A percentile compares a stretch with the other conserved stretches of the same genome.
These are phyloP conservation scores for Buddleja alternifolia DNA, from an alignment of 257 asterid species.

Conservation along the genomic window DNA sequence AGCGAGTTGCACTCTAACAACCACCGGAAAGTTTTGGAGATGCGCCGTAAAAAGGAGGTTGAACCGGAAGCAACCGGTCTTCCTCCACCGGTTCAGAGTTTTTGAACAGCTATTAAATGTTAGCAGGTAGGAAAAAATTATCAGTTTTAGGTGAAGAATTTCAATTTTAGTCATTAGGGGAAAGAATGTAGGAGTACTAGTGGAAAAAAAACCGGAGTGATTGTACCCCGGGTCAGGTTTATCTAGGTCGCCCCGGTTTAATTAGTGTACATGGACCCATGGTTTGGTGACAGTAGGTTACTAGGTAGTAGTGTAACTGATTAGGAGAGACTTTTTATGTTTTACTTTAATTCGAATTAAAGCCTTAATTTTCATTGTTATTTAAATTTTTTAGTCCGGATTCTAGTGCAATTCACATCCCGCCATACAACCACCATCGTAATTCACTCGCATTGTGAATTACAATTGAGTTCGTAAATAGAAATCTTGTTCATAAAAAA, in stretches of 20 bases:
- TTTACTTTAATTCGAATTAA: conserved; percentile 35
- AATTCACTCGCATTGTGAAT: too few species aligned
- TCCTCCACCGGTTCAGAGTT: conserved; percentile 40
- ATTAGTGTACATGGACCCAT: conserved; percentile 60
- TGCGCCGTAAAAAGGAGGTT: conserved; percentile 60
- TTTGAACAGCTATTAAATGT: conserved; percentile 33
- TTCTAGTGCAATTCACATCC: neutral
- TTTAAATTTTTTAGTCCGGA: neutral
- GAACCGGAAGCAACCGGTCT: conserved; percentile 36
- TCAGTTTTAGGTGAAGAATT: conserved; percentile 19
- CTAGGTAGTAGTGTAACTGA: conserved; percentile 48
- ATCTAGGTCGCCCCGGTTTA: conserved; percentile 43
- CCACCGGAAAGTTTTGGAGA: conserved; percentile 67
- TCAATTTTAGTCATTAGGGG: neutral
- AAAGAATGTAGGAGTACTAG: conserved; percentile 9
- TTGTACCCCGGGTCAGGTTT: conserved; percentile 32
- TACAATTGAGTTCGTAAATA: too few species aligned
- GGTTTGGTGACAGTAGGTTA: conserved; percentile 59
- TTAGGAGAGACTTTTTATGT: conserved; percentile 56
- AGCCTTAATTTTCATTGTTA: conserved; percentile 24
- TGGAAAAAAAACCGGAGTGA: conserved; percentile 32
- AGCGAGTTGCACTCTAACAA: conserved; percentile 57
- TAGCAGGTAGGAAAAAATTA: conserved; percentile 25
- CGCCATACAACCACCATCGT: too few species aligned
- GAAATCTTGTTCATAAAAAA: too few species aligned